Evolutionary conservation across 2,329 filamentous ascomycete species (phyloP), one percentile per base, ranked within the genome.

Genomic region (Cladosporium sp.): DNA sequence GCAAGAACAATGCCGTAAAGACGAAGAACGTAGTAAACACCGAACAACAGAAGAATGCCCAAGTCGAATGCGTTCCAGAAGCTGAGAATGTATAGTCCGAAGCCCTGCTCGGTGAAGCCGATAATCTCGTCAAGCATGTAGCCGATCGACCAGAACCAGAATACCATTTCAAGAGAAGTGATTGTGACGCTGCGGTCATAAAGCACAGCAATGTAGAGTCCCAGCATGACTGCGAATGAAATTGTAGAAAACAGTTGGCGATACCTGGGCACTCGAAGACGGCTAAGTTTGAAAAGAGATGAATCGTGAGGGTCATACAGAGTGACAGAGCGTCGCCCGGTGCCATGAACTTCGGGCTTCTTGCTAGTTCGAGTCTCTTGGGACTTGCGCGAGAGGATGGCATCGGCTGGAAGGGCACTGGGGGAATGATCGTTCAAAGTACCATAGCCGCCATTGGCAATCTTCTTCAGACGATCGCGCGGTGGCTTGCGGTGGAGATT

Each of bases 41-140:
- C 86, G 66, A 97, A 85, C 61, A 97, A 79, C 22, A 96, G 76
- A 55, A 97, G 77, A 55, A 97, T 97, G 8, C 92, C 92, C 38
- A 97, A 79, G 70, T 97, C 93, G 73, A 97, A 96, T 38, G 92
- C 85, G 73, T 97, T 97, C 93, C 93, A 97, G 73, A 97, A 94
- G 72, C 91, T 96, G 86, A 97, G 93, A 69, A 97, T 90, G 75
- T 97, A 97, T 30, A 97, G 83, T 38, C 92, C 92, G 72, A 97
- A 97, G 2, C 93, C 93, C 74, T 97, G 92, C 73, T 97, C 93
- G 65, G 92, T 96, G 79, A 97, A 97, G 11, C 92, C 92, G 17
- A 97, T 92, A 20, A 97, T 83, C 74, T 97, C 93, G 69, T 97
- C 93, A 34, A 97, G 84, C 91, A 97, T 96, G 74, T 95, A 97